These are phyloP conservation scores for Pseudoturritis turrita DNA, from an alignment of 345 rosid genomes.

Conservation along the genomic window DNA sequence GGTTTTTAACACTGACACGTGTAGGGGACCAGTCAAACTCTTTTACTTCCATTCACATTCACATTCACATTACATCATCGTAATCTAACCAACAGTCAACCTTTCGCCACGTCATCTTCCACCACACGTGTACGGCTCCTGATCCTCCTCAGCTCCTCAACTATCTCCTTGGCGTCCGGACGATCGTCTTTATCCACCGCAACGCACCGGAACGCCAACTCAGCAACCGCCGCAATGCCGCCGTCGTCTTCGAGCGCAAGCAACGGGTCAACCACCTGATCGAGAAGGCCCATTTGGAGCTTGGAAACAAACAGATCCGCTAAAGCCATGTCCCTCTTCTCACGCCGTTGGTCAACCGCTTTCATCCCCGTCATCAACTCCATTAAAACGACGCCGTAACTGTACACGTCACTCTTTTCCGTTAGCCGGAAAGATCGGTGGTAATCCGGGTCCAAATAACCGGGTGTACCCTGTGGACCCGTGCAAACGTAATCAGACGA, in stretches of 20 bases:
- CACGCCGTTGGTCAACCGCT: constrained; percentile 84
- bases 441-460: constrained; percentile 88
- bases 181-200: constrained; percentile 92
- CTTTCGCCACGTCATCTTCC: constrained; percentile 29
- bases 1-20: constrained; percentile 4
- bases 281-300: constrained; percentile 71
- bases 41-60: neutral
- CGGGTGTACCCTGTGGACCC: constrained; percentile 96
- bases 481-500: constrained; percentile 75
- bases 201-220: constrained; percentile 87
- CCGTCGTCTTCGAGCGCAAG: constrained; percentile 37
- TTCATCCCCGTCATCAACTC: constrained; percentile 79
- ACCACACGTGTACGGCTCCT: constrained; percentile 33
- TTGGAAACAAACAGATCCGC: constrained; percentile 78
- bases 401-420: constrained; percentile 87
- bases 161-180: constrained; percentile 76
- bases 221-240: constrained; percentile 68
- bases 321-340: constrained; percentile 73
- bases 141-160: constrained; percentile 67
- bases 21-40: constrained; percentile 11
- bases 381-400: constrained; percentile 78
- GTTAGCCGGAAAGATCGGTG: constrained; percentile 86
- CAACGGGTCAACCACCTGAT: constrained; percentile 63
- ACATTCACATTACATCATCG: constrained; percentile 19
- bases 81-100: constrained; percentile 24